phyloP scores from a whole-genome alignment of 768 basidiomycete species.

The Kwoniella heveanensis region DNA sequence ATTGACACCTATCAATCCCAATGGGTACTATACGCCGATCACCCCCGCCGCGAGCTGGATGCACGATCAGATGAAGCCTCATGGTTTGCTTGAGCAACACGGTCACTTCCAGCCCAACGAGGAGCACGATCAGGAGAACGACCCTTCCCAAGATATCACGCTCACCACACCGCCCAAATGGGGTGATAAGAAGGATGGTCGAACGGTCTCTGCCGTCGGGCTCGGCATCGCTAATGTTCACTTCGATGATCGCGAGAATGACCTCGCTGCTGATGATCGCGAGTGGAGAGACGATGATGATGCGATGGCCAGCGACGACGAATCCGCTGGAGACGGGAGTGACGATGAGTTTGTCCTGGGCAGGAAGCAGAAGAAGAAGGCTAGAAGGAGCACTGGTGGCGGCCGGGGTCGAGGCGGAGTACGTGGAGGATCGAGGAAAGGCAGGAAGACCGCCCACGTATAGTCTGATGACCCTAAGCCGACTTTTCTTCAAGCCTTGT shows the following conservation, averaged over 20 bases:
- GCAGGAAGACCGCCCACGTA: slow-evolving; percentile 3
- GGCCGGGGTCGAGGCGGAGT: slow-evolving; percentile 10
- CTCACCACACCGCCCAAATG: slow-evolving; percentile 37
- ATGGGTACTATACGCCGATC: slow-evolving; percentile 31
- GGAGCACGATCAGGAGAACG: slow-evolving; percentile 23
- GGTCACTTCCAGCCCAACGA: neutral
- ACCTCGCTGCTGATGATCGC: neutral
- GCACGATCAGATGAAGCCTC: slow-evolving; percentile 35
- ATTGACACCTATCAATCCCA: slow-evolving; percentile 25
- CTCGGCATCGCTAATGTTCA: slow-evolving; percentile 48
- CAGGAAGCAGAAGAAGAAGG: slow-evolving; percentile 4
- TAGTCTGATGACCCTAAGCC: neutral
- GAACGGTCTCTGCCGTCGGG: slow-evolving; percentile 36
- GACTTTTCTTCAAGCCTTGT: neutral
- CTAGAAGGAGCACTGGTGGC: slow-evolving; percentile 3
- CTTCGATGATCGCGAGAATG: slow-evolving; percentile 27
- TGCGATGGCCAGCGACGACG: neutral
- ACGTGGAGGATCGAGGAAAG: slow-evolving; percentile 11
- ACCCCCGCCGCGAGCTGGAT: slow-evolving; percentile 25
- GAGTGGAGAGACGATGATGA: neutral
- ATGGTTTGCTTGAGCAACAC: slow-evolving; percentile 3
- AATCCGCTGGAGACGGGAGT: neutral
- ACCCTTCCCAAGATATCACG: slow-evolving; percentile 32
- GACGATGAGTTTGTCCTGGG: slow-evolving; percentile 4
- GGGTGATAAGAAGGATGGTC: slow-evolving; percentile 9